Evolutionary conservation across 1,284 basidiomycete genomes (phyloP).

Genomic region (Trametes versicolor): DNA sequence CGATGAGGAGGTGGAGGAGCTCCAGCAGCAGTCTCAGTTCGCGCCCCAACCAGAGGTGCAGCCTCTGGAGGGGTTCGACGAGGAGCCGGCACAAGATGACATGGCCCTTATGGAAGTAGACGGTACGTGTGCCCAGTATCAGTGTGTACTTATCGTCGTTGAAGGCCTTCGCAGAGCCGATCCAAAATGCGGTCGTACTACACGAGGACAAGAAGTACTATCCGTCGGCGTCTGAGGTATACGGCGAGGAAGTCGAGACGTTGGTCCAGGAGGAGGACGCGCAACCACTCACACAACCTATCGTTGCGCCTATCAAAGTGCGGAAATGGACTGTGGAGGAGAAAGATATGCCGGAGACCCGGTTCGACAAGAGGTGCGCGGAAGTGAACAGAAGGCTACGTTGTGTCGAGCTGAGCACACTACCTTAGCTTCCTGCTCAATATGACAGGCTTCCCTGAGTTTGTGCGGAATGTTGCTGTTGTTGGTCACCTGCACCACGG

Average conservation of each 20-base stretch:
- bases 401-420: slow-evolving; percentile 22
- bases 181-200: slow-evolving; percentile 88
- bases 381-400: slow-evolving; percentile 19
- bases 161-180: slow-evolving; percentile 58
- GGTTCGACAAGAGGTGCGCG: slow-evolving; percentile 91
- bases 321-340: slow-evolving; percentile 93
- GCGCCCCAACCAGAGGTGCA: slow-evolving; percentile 47
- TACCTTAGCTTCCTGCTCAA: slow-evolving; percentile 85
- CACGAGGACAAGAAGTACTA: slow-evolving; percentile 99
- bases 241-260: slow-evolving; percentile 95
- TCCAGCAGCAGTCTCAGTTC: slow-evolving; percentile 61
- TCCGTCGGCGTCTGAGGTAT: slow-evolving; percentile 91
- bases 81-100: slow-evolving; percentile 65
- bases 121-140: slow-evolving; percentile 56
- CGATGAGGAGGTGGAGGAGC: slow-evolving; percentile 85
- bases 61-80: slow-evolving; percentile 81
- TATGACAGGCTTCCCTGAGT: slow-evolving; percentile 92
- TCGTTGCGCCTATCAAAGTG: slow-evolving; percentile 94
- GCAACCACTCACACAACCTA: slow-evolving; percentile 95
- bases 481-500: slow-evolving; percentile 98
- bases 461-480: slow-evolving; percentile 94
- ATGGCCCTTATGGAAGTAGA: slow-evolving; percentile 84
- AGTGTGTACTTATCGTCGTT: slow-evolving; percentile 8
- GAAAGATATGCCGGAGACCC: slow-evolving; percentile 92
- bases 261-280: slow-evolving; percentile 99